Evolutionary conservation across 768 basidiomycete species (phyloP).

Genomic region (Tulasnella sp.): DNA sequence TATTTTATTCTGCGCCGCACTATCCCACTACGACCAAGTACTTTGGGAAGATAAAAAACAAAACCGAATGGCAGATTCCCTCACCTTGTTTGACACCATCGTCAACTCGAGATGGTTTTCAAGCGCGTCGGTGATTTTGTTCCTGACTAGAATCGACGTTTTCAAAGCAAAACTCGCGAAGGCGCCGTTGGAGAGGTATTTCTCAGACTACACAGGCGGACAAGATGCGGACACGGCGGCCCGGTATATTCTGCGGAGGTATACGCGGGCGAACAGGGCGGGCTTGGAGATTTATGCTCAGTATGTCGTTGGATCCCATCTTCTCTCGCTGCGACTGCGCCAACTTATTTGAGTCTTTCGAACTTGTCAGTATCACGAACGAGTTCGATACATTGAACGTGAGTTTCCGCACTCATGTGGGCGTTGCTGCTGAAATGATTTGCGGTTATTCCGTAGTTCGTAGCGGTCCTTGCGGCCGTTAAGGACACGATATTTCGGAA

Average conservation of each 20-base stretch:
- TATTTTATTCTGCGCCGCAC: slow-evolving; percentile 55
- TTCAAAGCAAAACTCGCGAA: slow-evolving; percentile 54
- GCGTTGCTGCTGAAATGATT: background rate
- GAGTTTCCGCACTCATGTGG: slow-evolving; percentile 32
- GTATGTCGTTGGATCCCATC: slow-evolving; percentile 49
- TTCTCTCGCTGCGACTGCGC: background rate
- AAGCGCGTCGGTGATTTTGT: slow-evolving; percentile 51
- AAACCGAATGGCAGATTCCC: slow-evolving; percentile 53
- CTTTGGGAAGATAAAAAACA: slow-evolving; percentile 51
- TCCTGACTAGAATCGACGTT: slow-evolving; percentile 48
- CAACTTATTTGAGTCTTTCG: background rate
- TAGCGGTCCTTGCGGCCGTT: background rate
- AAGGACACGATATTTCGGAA: background rate
- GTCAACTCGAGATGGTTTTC: slow-evolving; percentile 43
- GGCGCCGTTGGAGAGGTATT: slow-evolving; percentile 50
- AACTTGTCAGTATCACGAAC: slow-evolving; percentile 68
- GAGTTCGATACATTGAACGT: slow-evolving; percentile 81
- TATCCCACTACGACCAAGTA: slow-evolving; percentile 56
- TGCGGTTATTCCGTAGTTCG: background rate
- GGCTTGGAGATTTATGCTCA: slow-evolving; percentile 88
- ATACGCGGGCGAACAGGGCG: slow-evolving; percentile 91
- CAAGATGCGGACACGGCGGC: slow-evolving; percentile 73
- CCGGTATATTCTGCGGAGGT: slow-evolving; percentile 91
- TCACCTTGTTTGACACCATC: slow-evolving; percentile 33
- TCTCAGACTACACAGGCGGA: slow-evolving; percentile 57